These are phyloP conservation scores for Ogataea siamensis DNA, from an alignment of 805 yeast genomes.

Conservation along the genomic window DNA sequence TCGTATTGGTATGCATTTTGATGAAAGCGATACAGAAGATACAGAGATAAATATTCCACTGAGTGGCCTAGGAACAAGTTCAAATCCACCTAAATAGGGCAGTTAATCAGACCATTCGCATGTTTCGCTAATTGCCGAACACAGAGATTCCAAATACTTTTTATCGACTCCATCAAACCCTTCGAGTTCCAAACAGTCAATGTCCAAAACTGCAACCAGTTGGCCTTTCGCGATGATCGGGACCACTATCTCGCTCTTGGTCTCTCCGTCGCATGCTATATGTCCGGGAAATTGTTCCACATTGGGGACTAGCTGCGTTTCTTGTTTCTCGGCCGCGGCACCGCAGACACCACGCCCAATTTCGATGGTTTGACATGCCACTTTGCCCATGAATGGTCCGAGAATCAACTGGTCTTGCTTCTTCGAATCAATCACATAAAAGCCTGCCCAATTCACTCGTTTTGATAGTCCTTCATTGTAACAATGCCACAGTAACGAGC, in stretches of 20 bases:
- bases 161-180: slow-evolving; percentile 72
- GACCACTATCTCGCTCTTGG: slow-evolving; percentile 89
- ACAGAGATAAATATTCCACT: slow-evolving; percentile 19
- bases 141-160: slow-evolving; percentile 57
- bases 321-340: slow-evolving; percentile 56
- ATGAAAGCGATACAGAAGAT: slow-evolving; percentile 20
- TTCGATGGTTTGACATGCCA: slow-evolving; percentile 83
- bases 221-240: slow-evolving; percentile 53
- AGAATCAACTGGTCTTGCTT: slow-evolving; percentile 51
- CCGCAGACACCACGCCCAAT: slow-evolving; percentile 94
- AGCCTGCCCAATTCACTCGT: slow-evolving; percentile 90
- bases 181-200: slow-evolving; percentile 64
- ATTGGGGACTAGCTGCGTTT: slow-evolving; percentile 74
- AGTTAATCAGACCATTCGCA: slow-evolving; percentile 45
- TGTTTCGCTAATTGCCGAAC: slow-evolving; percentile 46
- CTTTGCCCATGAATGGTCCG: slow-evolving; percentile 96
- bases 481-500: slow-evolving; percentile 86
- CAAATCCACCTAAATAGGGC: not conserved
- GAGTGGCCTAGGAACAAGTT: not conserved
- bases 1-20: slow-evolving; percentile 15
- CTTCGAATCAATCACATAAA: slow-evolving; percentile 57
- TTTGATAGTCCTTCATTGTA: slow-evolving; percentile 54
- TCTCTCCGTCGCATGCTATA: slow-evolving; percentile 96
- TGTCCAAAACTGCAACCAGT: slow-evolving; percentile 76
- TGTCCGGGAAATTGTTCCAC: slow-evolving; percentile 85